A percentile compares a stretch with the other conserved stretches of the same genome.
phyloP scores from a whole-genome alignment of 306 rosid species.

The Cajanus cajan region DNA sequence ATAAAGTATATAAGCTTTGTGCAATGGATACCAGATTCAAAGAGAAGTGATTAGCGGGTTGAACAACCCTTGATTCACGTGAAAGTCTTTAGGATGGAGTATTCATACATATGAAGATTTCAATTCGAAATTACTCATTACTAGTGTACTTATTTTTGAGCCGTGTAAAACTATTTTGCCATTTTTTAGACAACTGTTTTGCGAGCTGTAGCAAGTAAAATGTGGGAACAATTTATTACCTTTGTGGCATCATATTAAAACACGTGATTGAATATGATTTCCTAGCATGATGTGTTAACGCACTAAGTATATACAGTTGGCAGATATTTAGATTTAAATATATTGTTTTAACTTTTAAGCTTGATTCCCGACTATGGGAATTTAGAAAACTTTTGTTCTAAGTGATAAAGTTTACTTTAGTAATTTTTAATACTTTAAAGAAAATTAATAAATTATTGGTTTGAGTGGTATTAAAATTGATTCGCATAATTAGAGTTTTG shows the following conservation, averaged over 20 bases:
- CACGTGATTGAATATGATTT: neutral
- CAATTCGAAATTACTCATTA: neutral
- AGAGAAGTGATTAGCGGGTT: slow-evolving; percentile 11
- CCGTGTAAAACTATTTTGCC: neutral
- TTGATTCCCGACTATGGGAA: too few relatives aligned
- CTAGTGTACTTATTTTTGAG: neutral
- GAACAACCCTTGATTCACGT: neutral
- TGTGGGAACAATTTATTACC: neutral
- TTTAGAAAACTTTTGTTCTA: too few relatives aligned
- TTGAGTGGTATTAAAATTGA: too few relatives aligned
- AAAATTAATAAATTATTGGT: too few relatives aligned
- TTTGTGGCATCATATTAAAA: neutral
- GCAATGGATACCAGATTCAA: neutral
- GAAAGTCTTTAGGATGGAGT: neutral
- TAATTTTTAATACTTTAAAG: too few relatives aligned
- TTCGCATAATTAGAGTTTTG: too few relatives aligned
- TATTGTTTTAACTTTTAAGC: too few relatives aligned
- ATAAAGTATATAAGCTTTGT: slow-evolving; percentile 1
- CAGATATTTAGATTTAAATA: too few relatives aligned
- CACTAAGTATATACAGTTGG: too few relatives aligned
- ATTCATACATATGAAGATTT: neutral
- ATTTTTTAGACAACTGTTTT: neutral
- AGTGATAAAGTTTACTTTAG: too few relatives aligned
- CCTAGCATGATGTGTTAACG: too few relatives aligned
- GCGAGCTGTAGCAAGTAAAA: neutral